phyloP scores from a whole-genome alignment of 1,284 basidiomycete genomes.

The Melanopsichium pennsylvanicum region DNA sequence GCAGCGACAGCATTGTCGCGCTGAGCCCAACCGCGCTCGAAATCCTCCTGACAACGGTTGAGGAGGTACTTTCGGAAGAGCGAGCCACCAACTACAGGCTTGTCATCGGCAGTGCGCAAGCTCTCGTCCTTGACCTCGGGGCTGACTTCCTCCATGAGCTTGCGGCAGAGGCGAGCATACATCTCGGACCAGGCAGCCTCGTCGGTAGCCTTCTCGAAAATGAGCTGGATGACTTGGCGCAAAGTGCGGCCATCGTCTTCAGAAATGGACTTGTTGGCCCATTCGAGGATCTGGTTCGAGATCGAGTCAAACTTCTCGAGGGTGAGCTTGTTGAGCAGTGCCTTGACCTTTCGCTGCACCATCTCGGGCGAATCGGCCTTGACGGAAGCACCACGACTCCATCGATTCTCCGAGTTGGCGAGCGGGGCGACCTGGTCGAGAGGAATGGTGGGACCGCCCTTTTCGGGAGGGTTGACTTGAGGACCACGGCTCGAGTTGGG shows the following conservation, averaged over 20 bases:
- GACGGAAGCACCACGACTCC: conserved; percentile 68
- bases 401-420: conserved; percentile 80
- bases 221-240: conserved; percentile 91
- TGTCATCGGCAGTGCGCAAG: conserved; percentile 74
- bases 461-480: conserved; percentile 65
- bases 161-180: conserved; percentile 92
- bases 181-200: conserved; percentile 95
- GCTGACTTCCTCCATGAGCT: conserved; percentile 90
- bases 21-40: conserved; percentile 80
- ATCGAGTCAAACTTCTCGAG: conserved; percentile 97
- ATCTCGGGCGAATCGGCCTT: conserved; percentile 76
- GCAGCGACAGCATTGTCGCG: conserved; percentile 70
- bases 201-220: conserved; percentile 96
- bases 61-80: conserved; percentile 88
- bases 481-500: conserved; percentile 52
- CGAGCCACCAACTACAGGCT: conserved; percentile 83
- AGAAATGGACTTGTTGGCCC: conserved; percentile 90
- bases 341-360: conserved; percentile 93
- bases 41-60: conserved; percentile 92
- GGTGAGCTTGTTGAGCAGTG: conserved; percentile 92
- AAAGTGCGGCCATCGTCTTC: conserved; percentile 93
- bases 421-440: conserved; percentile 74
- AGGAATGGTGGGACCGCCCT: conserved; percentile 68
- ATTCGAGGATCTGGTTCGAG: conserved; percentile 87
- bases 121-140: conserved; percentile 82